Evolutionary conservation across 768 basidiomycete genomes (phyloP).

Genomic region (Nidula microcarpa): DNA sequence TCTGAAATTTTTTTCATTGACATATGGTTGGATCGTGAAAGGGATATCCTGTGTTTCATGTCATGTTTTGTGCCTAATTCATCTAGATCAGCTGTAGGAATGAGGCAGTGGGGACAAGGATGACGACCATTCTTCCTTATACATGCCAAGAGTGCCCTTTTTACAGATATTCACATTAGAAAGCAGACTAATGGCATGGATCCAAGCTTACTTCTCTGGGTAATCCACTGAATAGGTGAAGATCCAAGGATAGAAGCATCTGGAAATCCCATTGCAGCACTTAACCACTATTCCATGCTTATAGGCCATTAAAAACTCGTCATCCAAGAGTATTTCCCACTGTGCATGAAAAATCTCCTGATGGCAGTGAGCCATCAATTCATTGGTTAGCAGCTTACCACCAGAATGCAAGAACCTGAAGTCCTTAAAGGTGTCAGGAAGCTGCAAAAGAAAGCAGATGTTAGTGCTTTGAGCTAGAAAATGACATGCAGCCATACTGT

Average conservation of each 20-base stretch:
- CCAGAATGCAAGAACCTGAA: too few species aligned
- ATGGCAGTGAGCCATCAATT: neutral
- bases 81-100: too few species aligned
- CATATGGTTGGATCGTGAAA: too few species aligned
- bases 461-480: too few species aligned
- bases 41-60: too few species aligned
- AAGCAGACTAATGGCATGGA: neutral
- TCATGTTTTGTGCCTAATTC: too few species aligned
- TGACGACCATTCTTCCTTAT: constrained; percentile 22
- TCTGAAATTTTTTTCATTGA: constrained; percentile 5
- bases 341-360: neutral
- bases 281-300: neutral
- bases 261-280: neutral
- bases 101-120: constrained; percentile 30
- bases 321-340: neutral
- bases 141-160: constrained; percentile 25
- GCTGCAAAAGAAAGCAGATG: too few species aligned
- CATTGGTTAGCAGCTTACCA: too few species aligned
- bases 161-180: neutral
- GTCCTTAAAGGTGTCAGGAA: too few species aligned
- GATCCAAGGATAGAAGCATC: constrained; percentile 17
- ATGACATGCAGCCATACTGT: too few species aligned
- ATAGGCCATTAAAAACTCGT: neutral
- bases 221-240: constrained; percentile 32
- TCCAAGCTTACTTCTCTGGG: constrained; percentile 27